A percentile compares a stretch with the other conserved stretches of the same genome.
Evolutionary conservation across 257 asterid genomes (phyloP).

Genomic region (Ligustrum vulgare): DNA sequence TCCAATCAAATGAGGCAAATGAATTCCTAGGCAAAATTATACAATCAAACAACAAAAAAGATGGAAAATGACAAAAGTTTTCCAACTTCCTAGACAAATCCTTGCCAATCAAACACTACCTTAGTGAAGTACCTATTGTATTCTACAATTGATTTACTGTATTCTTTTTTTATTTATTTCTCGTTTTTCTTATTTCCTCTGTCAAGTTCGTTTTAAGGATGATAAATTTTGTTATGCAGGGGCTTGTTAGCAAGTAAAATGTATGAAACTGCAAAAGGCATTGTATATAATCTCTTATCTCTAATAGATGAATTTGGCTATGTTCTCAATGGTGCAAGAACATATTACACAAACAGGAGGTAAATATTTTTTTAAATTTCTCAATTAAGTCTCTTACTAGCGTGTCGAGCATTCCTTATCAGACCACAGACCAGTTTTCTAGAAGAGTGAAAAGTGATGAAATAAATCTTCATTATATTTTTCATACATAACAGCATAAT

Average conservation of each 20-base stretch:
- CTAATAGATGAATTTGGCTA: slow-evolving; percentile 49
- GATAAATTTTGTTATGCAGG: slow-evolving; percentile 40
- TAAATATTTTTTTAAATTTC: slow-evolving; percentile 13
- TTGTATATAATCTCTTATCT: slow-evolving; percentile 41
- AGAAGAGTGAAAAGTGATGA: background rate
- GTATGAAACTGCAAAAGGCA: slow-evolving; percentile 51
- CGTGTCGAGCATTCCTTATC: background rate
- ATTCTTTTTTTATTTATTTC: no score
- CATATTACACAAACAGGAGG: slow-evolving; percentile 91
- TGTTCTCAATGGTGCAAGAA: slow-evolving; percentile 89
- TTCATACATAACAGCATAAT: background rate
- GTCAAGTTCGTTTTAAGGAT: slow-evolving; percentile 1
- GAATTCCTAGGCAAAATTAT: no score
- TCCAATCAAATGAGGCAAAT: no score
- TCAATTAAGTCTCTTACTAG: no score
- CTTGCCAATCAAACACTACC: no score
- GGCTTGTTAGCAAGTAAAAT: slow-evolving; percentile 49
- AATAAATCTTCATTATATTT: background rate
- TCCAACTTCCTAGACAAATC: no score
- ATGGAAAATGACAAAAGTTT: no score
- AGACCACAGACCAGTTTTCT: background rate
- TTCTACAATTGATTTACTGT: no score
- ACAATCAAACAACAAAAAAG: no score
- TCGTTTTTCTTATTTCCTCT: background rate
- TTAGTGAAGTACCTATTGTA: no score